phyloP scores from a whole-genome alignment of 257 asterid species.

The Pogostemon cablin region DNA sequence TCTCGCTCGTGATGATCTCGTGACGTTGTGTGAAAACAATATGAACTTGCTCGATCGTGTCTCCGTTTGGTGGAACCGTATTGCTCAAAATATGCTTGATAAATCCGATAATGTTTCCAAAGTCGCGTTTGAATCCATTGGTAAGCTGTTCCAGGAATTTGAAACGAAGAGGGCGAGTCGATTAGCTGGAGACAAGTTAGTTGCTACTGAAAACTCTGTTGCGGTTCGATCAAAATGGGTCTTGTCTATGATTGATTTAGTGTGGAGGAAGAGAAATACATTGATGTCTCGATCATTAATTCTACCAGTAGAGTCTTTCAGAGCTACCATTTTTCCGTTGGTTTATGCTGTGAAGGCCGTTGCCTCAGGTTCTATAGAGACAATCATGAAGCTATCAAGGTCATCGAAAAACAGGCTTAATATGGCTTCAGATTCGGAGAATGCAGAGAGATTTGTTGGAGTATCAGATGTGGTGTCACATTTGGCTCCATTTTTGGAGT shows the following conservation, averaged over 20 bases:
- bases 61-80: slow-evolving; percentile 81
- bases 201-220: slow-evolving; percentile 81
- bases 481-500: slow-evolving; percentile 82
- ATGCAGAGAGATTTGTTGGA: slow-evolving; percentile 75
- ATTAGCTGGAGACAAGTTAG: slow-evolving; percentile 89
- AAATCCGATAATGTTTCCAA: slow-evolving; percentile 72
- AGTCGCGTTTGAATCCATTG: slow-evolving; percentile 80
- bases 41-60: slow-evolving; percentile 81
- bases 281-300: slow-evolving; percentile 72
- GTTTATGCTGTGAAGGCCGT: slow-evolving; percentile 82
- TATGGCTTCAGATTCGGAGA: slow-evolving; percentile 43
- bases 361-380: slow-evolving; percentile 78
- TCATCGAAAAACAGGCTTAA: slow-evolving; percentile 43
- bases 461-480: slow-evolving; percentile 88
- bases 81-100: slow-evolving; percentile 82
- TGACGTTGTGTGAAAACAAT: slow-evolving; percentile 77
- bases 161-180: slow-evolving; percentile 91
- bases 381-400: slow-evolving; percentile 75
- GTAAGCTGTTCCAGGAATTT: slow-evolving; percentile 81
- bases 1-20: slow-evolving; percentile 87
- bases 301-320: slow-evolving; percentile 79
- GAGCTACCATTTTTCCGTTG: slow-evolving; percentile 70
- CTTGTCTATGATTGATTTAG: slow-evolving; percentile 72
- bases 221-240: slow-evolving; percentile 89
- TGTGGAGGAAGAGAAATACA: slow-evolving; percentile 73